Evolutionary conservation across 306 rosid species (phyloP).

Genomic region (Biancaea sappan): DNA sequence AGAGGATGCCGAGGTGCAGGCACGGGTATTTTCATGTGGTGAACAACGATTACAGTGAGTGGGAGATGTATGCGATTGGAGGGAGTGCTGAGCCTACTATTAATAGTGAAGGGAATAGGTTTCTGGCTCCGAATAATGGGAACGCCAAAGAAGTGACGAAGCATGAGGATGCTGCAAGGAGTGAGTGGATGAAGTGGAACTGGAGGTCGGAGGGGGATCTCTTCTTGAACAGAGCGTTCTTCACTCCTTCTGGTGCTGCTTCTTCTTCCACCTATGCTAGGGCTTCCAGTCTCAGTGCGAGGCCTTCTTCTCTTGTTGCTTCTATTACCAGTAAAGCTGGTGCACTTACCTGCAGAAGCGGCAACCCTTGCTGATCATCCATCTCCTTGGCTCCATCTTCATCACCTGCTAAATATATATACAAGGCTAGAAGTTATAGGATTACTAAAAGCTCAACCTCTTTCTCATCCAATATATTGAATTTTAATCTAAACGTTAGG

Average conservation of each 20-base stretch:
- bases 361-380: conserved; percentile 44
- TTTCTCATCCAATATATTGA: too few relatives aligned
- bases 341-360: conserved; percentile 57
- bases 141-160: conserved; percentile 61
- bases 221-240: conserved; percentile 66
- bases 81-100: conserved; percentile 67
- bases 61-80: conserved; percentile 77
- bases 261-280: conserved; percentile 48
- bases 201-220: conserved; percentile 78
- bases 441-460: too few relatives aligned
- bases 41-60: conserved; percentile 68
- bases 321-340: conserved; percentile 59
- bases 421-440: too few relatives aligned
- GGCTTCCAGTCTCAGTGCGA: conserved; percentile 59
- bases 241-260: conserved; percentile 53
- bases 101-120: conserved; percentile 63
- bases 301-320: conserved; percentile 64
- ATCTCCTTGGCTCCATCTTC: too few relatives aligned
- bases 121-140: conserved; percentile 45
- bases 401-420: too few relatives aligned
- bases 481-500: too few relatives aligned
- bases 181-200: conserved; percentile 67
- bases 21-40: conserved; percentile 67
- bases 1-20: conserved; percentile 74
- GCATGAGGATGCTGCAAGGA: conserved; percentile 58